These are phyloP conservation scores for Skeletonema menzelii DNA, from an alignment of 108 stramenopile genomes.

Conservation along the genomic window DNA sequence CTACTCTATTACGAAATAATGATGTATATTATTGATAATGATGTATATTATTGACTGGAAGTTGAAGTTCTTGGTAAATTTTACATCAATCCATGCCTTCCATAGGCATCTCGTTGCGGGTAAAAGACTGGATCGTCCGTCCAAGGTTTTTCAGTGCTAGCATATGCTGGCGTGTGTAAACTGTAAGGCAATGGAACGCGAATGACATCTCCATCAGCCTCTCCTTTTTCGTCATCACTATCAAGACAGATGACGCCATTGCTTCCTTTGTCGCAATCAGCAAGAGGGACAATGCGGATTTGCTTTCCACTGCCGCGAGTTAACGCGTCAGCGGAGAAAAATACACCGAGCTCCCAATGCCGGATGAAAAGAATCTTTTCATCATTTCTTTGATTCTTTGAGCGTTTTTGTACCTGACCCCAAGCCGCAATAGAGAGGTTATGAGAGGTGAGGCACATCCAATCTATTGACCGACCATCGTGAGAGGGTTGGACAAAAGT, in stretches of 20 bases:
- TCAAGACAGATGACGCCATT: background rate
- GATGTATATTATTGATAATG: too few relatives aligned
- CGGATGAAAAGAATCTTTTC: constrained; percentile 49
- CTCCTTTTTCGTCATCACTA: background rate
- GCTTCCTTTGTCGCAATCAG: background rate
- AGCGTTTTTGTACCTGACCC: constrained; percentile 63
- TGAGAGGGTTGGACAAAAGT: constrained; percentile 55
- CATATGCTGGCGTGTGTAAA: background rate
- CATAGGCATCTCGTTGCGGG: background rate
- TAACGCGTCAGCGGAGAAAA: constrained; percentile 56
- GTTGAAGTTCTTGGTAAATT: too few relatives aligned
- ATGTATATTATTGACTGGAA: too few relatives aligned
- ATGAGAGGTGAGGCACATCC: constrained; percentile 65
- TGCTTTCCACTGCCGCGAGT: background rate
- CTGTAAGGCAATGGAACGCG: background rate
- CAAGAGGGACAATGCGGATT: background rate
- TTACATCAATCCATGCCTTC: background rate
- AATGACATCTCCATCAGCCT: background rate
- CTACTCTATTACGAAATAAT: too few relatives aligned
- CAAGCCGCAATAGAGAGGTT: constrained; percentile 80
- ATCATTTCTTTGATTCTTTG: background rate
- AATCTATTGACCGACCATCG: constrained; percentile 45
- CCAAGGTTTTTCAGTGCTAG: background rate
- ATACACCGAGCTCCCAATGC: constrained; percentile 79
- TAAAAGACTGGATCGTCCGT: background rate